phyloP scores from a whole-genome alignment of 1,284 basidiomycete species.

The Melampsora larici-populina region DNA sequence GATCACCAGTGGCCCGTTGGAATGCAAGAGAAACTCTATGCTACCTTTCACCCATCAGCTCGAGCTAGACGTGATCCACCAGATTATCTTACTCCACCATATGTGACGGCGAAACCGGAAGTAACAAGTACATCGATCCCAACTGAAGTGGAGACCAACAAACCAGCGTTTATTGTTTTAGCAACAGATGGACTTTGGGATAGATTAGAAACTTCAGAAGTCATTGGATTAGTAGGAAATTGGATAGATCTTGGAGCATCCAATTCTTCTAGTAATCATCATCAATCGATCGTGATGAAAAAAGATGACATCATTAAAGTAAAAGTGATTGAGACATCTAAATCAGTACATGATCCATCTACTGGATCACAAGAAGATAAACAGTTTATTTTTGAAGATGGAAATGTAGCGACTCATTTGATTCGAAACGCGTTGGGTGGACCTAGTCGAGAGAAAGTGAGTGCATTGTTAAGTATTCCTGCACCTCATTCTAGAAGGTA shows the following conservation, averaged over 20 bases:
- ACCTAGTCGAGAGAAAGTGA: slow-evolving; percentile 66
- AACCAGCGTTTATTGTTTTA: slow-evolving; percentile 71
- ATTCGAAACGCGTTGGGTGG: slow-evolving; percentile 93
- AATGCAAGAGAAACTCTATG: slow-evolving; percentile 54
- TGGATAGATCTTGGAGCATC: slow-evolving; percentile 60
- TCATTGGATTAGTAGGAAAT: slow-evolving; percentile 81
- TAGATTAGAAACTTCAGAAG: slow-evolving; percentile 87
- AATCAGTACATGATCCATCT: slow-evolving; percentile 43
- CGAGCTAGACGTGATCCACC: slow-evolving; percentile 53
- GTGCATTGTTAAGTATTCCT: slow-evolving; percentile 77
- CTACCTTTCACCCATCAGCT: slow-evolving; percentile 51
- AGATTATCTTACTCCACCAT: slow-evolving; percentile 80
- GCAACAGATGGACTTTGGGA: slow-evolving; percentile 97
- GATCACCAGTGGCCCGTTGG: slow-evolving; percentile 65
- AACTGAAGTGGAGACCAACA: slow-evolving; percentile 6
- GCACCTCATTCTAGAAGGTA: slow-evolving; percentile 66
- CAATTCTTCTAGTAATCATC: not conserved
- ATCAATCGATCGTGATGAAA: not conserved
- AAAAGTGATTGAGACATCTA: slow-evolving; percentile 16
- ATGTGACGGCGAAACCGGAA: slow-evolving; percentile 82
- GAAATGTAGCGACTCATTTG: slow-evolving; percentile 81
- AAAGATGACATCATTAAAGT: slow-evolving; percentile 54
- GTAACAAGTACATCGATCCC: slow-evolving; percentile 62
- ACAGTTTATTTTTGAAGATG: slow-evolving; percentile 67
- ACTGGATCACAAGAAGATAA: slow-evolving; percentile 27